Evolutionary conservation across 1,139 yeast species (phyloP), one percentile per base, ranked within the genome.

Genomic region (Suhomyces bokatorum): DNA sequence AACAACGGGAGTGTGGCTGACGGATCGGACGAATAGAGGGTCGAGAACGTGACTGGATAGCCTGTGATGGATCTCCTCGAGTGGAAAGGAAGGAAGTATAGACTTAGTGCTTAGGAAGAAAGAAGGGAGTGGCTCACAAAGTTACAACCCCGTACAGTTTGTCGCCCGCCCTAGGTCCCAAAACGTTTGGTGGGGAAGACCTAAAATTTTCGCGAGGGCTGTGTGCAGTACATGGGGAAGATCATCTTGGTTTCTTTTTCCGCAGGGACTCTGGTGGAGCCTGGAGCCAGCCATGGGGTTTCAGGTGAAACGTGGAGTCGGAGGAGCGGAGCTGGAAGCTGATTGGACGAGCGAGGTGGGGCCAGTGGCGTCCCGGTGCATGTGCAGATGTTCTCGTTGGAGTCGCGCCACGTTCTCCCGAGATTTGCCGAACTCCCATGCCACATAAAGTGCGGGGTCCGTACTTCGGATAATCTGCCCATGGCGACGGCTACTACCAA

Each of bases 171-270:
- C 40, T 36, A 33, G 20, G 37, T 33, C 40, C 39, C 36, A 37
- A 32, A 29, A 32, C 46, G 32, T 43, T 43, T 43, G 40, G 46
- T 43, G 46, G 46, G 46, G 46, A 43, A 42, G 35, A 42, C 40
- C 34, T 37, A 43, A 43, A 43, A 43, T 43, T 43, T 43, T 43
- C 46, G 46, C 43, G 41, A 39, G 35, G 41, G 32, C 34, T 37
- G 35, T 43, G 37, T 43, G 43, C 46, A 43, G 46, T 39, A 37
- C 39, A 37, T 37, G 43, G 46, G 43, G 46, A 43, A 43, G 46
- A 40, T 43, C 46, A 39, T 43, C 43, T 43, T 37, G 46, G 35
- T 33, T 36, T 39, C 35, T 40, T 43, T 43, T 43, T 36, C 37
- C 34, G 36, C 36, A 34, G 36, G 36, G 36, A 10, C 17, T 27